These are phyloP conservation scores for Talaromyces albobiverticillius DNA, from an alignment of 2,329 filamentous ascomycete species.

Conservation along the genomic window DNA sequence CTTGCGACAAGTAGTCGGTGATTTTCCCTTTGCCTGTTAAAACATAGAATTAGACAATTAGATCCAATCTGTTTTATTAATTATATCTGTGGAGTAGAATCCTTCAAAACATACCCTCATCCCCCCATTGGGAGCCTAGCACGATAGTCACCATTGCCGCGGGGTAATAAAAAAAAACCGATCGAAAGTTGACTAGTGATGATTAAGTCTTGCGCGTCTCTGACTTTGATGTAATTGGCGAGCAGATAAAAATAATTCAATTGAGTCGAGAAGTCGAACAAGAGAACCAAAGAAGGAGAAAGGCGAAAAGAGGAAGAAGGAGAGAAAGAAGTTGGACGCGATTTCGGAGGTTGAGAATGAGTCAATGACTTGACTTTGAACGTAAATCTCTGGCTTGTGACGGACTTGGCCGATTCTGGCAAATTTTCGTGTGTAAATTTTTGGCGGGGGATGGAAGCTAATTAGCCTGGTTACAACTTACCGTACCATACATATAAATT, in stretches of 20 bases:
- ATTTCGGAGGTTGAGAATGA: background rate
- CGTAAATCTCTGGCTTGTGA: background rate
- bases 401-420: background rate
- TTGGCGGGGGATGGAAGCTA: too few species aligned
- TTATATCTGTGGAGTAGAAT: background rate
- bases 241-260: background rate
- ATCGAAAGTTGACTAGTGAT: too few species aligned
- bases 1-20: constrained; percentile 46
- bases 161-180: constrained; percentile 15
- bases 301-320: background rate
- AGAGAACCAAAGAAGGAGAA: background rate
- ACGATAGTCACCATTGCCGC: constrained; percentile 38
- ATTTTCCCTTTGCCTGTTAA: constrained; percentile 46
- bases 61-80: constrained; percentile 12
- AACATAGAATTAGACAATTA: background rate
- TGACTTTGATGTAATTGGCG: too few species aligned
- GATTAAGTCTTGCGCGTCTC: background rate
- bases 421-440: background rate
- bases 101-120: constrained; percentile 38
- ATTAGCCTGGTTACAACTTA: too few species aligned
- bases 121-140: constrained; percentile 47
- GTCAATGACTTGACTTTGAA: background rate
- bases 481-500: background rate
- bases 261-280: background rate
- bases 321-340: background rate